These are phyloP conservation scores for Monilinia laxa DNA, from an alignment of 2,329 filamentous ascomycete species.

Conservation along the genomic window DNA sequence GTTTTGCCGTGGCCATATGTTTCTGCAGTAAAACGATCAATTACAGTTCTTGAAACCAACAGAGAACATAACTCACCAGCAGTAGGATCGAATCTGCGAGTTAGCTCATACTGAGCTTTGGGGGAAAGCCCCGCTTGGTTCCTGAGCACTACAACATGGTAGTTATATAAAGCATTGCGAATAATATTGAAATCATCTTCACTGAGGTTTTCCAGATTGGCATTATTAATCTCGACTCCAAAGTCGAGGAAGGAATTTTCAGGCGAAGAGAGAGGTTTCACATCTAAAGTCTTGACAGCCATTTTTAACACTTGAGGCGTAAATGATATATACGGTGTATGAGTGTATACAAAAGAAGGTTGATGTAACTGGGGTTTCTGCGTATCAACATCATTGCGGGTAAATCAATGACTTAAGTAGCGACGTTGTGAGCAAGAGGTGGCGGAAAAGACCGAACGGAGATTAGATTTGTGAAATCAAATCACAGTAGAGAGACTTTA, in stretches of 20 bases:
- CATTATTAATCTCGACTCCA: slow-evolving; percentile 57
- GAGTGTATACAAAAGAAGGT: background rate
- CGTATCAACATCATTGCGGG: background rate
- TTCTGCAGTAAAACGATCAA: slow-evolving; percentile 28
- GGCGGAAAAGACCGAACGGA: slow-evolving; percentile 2
- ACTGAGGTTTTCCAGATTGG: slow-evolving; percentile 60
- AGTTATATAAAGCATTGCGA: slow-evolving; percentile 62
- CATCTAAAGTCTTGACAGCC: slow-evolving; percentile 38
- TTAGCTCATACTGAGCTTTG: slow-evolving; percentile 71
- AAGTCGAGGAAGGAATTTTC: slow-evolving; percentile 51
- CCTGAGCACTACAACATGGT: slow-evolving; percentile 72
- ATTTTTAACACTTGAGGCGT: slow-evolving; percentile 24
- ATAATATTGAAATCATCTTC: slow-evolving; percentile 65
- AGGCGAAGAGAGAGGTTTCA: slow-evolving; percentile 32
- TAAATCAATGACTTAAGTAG: slow-evolving; percentile 2
- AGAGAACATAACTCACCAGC: slow-evolving; percentile 39
- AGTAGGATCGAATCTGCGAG: slow-evolving; percentile 68
- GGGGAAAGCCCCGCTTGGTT: slow-evolving; percentile 63
- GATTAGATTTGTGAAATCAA: background rate
- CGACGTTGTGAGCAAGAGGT: background rate
- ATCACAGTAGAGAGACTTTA: background rate
- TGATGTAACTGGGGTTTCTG: background rate
- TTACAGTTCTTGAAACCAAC: background rate
- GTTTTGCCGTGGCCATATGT: slow-evolving; percentile 77
- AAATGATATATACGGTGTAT: background rate